phyloP scores from a whole-genome alignment of 2,329 filamentous ascomycete genomes.

The Davidsoniella virescens region DNA sequence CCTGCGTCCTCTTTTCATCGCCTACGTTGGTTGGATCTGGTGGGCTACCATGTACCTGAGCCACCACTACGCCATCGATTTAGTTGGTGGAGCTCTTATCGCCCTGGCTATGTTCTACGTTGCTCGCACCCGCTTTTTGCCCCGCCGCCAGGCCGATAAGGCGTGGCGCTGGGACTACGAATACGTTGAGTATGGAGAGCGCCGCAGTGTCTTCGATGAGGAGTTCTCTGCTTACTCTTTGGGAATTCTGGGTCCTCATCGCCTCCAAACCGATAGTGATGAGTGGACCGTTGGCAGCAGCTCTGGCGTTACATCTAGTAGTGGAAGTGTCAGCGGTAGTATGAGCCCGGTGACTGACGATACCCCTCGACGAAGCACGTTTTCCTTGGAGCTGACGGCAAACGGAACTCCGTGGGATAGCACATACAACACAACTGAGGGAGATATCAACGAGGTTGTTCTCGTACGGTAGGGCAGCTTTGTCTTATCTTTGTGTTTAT shows the following conservation, averaged over 20 bases:
- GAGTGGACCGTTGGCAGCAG: constrained; percentile 84
- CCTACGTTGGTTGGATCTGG: constrained; percentile 87
- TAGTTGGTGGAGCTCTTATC: constrained; percentile 70
- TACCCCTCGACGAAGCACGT: constrained; percentile 15
- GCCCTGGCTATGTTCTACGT: constrained; percentile 70
- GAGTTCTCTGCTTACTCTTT: constrained; percentile 31
- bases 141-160: constrained; percentile 70
- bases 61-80: constrained; percentile 90
- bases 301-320: constrained; percentile 35
- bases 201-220: constrained; percentile 24
- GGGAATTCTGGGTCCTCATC: constrained; percentile 27
- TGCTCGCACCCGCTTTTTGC: constrained; percentile 63
- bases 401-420: constrained; percentile 26
- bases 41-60: constrained; percentile 98
- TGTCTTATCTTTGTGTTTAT: constrained; percentile 13
- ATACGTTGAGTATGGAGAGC: constrained; percentile 62
- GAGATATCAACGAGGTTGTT: constrained; percentile 30
- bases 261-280: constrained; percentile 47
- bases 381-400: constrained; percentile 21
- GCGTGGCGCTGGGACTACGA: constrained; percentile 89
- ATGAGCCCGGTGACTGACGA: constrained; percentile 34
- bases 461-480: constrained; percentile 22
- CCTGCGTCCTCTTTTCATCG: constrained; percentile 61
- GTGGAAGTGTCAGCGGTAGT: constrained; percentile 30
- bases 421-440: constrained; percentile 23